Conservation (phyloP, 345 rosid genomes). For the Salix caprea region DNA sequence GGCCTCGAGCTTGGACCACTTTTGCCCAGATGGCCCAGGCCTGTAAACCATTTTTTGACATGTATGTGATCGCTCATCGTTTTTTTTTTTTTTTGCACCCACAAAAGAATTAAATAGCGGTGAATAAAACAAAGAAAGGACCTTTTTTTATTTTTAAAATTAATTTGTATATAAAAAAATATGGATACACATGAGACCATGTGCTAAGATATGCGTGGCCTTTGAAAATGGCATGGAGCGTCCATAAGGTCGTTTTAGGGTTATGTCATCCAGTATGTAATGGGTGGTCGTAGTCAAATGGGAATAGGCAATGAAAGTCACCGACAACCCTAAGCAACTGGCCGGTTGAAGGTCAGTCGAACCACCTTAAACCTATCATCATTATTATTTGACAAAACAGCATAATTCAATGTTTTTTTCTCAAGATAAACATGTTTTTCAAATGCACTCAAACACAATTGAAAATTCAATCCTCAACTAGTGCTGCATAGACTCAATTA, state of each 20-base stretch:
- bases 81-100: no score
- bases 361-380: background rate
- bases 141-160: no score
- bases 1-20: background rate
- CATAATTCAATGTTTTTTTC: background rate
- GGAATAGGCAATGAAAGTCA: background rate
- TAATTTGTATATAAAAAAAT: no score
- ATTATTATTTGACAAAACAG: background rate
- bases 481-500: no score
- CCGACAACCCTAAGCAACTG: background rate
- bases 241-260: background rate
- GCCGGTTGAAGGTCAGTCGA: background rate
- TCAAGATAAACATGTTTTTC: no score
- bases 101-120: no score
- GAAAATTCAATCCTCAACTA: no score
- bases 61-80: no score
- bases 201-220: background rate
- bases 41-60: background rate
- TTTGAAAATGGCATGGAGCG: background rate
- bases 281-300: slow-evolving; percentile 1
- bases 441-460: no score
- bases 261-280: background rate
- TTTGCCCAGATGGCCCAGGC: background rate
- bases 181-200: no score
- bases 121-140: no score